These are phyloP conservation scores for Lactarius deliciosus DNA, from an alignment of 768 basidiomycete species.

Conservation along the genomic window DNA sequence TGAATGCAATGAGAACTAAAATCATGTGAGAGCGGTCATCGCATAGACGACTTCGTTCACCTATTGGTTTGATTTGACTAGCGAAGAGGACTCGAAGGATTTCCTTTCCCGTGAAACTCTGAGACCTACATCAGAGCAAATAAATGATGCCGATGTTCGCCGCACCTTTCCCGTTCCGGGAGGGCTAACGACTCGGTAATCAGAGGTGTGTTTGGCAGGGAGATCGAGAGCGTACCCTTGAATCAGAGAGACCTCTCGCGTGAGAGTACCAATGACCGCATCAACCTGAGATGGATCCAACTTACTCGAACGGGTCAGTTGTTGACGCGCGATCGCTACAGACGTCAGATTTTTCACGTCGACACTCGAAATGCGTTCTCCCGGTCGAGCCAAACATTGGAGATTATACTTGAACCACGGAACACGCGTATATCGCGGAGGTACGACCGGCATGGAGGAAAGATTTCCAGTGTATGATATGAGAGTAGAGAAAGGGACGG, in stretches of 20 bases:
- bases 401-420: constrained; percentile 61
- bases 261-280: constrained; percentile 61
- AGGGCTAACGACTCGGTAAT: constrained; percentile 45
- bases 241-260: constrained; percentile 61
- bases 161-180: constrained; percentile 76
- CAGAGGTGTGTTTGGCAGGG: not conserved
- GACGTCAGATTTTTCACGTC: constrained; percentile 45
- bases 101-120: constrained; percentile 71
- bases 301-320: constrained; percentile 47
- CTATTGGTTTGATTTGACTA: constrained; percentile 53
- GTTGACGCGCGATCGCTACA: constrained; percentile 47
- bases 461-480: constrained; percentile 16
- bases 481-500: constrained; percentile 22
- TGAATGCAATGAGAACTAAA: constrained; percentile 57
- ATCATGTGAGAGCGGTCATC: not conserved
- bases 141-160: not conserved
- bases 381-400: constrained; percentile 43
- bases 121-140: constrained; percentile 4
- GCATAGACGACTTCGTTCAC: constrained; percentile 27
- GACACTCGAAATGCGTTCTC: constrained; percentile 39
- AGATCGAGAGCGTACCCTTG: constrained; percentile 54
- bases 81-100: constrained; percentile 62
- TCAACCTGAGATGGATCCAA: constrained; percentile 73
- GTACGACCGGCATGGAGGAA: constrained; percentile 2
- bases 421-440: constrained; percentile 17